Percentiles rank a stretch among this genome's conserved stretches.
Evolutionary conservation across 2,329 filamentous ascomycete species (phyloP).

Genomic region (Microsporum canis): DNA sequence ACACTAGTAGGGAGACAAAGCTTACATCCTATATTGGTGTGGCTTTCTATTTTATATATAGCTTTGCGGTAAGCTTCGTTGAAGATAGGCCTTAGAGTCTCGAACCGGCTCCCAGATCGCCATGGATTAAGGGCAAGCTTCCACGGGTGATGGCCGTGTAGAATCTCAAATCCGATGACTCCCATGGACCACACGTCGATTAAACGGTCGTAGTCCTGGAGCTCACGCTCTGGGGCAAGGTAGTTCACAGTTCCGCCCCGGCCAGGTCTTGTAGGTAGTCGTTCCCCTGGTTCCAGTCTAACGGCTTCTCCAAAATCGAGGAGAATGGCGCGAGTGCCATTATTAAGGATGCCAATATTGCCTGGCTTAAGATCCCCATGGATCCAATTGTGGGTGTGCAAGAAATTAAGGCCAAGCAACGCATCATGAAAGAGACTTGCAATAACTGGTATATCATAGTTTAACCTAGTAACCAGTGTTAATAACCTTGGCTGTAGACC

Average conservation of each 20-base stretch:
- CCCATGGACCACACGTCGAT: conserved; percentile 4
- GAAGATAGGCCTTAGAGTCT: not conserved
- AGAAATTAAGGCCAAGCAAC: not conserved
- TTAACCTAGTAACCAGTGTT: not conserved
- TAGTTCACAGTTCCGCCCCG: not conserved
- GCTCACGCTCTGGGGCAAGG: conserved; percentile 3
- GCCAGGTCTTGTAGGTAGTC: not conserved
- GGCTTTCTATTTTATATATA: not conserved
- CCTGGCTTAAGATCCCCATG: conserved; percentile 3
- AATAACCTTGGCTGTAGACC: not conserved
- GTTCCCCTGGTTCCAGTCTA: not conserved
- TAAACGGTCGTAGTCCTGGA: not conserved
- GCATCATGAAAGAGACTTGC: not conserved
- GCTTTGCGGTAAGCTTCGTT: not conserved
- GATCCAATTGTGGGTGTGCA: conserved; percentile 5
- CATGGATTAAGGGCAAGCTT: conserved; percentile 4
- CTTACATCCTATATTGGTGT: not conserved
- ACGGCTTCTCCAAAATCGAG: not conserved
- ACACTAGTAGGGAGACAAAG: not conserved
- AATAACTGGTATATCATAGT: not conserved
- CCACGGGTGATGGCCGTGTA: not conserved
- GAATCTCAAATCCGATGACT: not conserved
- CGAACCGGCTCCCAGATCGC: not conserved
- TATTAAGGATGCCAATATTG: not conserved
- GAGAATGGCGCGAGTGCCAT: not conserved